Evolutionary conservation across 495 filamentous ascomycete genomes (phyloP), one percentile per base, ranked within the genome.

Genomic region (Podospora anserina): DNA sequence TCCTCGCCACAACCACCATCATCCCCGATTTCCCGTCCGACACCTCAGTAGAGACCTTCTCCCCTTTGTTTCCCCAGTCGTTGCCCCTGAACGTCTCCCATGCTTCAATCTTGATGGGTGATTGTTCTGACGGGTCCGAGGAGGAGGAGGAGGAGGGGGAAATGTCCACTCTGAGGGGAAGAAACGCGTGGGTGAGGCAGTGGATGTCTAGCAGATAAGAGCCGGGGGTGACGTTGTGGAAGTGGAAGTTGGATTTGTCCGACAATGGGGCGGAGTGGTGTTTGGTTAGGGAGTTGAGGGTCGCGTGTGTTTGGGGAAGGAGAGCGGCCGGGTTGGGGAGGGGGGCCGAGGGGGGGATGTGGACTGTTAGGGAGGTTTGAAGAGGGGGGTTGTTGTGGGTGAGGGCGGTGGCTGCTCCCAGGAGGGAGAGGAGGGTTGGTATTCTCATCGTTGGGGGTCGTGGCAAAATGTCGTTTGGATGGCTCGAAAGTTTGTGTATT

Each of bases 1-100:
- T 83, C 77, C 82, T 85, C 13, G 88, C 85, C 62, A 92, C 88
- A 54, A 94, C 82, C 27, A 66, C 63, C 15, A 70, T 20, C 20
- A 20, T 23, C 73, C 16, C 70, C 77, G 18, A 67, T 62, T 0
- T 68, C 70, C 69, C 74, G 13, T 66, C 62, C 0, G 63, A 72
- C 23, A 74, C 76, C 15, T 57, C 69, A 19, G 70, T 65, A 71
- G 73, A 80, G 70, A 87, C 84, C 72, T 81, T 82, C 71, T 87
- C 85, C 16, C 94, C 91, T 67, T 89, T 90, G 77, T 96, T 94
- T 30, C 84, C 87, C 92, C 92, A 93, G 68, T 93, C 87, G 73
- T 95, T 94, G 7, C 93, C 91, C n/a, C 91, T 80, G 76, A 90
- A 96, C 27, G 92, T 96, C 80, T 92, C 89, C 90, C 91, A 93